Conservation (phyloP, 805 yeast genomes). For the Yamadazyma insecticola region DNA sequence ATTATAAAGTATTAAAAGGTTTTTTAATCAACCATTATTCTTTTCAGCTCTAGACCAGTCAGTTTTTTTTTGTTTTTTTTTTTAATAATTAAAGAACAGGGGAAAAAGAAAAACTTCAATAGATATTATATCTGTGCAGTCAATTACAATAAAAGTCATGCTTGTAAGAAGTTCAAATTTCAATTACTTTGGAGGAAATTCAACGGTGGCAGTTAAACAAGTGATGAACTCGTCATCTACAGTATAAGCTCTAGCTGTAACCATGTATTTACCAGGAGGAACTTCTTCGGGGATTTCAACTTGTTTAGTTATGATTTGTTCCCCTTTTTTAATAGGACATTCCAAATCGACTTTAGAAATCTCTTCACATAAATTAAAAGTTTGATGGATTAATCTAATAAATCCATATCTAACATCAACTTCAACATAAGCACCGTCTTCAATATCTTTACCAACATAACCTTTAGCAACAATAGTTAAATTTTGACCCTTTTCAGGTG, state of each 20-base stretch:
- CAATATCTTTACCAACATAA: slow-evolving; percentile 46
- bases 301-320: slow-evolving; percentile 56
- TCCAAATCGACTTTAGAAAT: slow-evolving; percentile 75
- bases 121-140: background rate
- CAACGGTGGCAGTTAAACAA: slow-evolving; percentile 74
- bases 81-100: too few relatives aligned
- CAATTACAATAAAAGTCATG: background rate
- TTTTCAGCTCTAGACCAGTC: too few relatives aligned
- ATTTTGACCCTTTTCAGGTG: slow-evolving; percentile 83
- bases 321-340: slow-evolving; percentile 79
- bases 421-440: slow-evolving; percentile 90
- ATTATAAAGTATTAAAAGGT: too few relatives aligned
- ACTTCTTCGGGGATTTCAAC: slow-evolving; percentile 88
- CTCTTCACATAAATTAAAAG: slow-evolving; percentile 91
- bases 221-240: slow-evolving; percentile 76
- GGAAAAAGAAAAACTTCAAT: background rate
- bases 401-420: slow-evolving; percentile 91
- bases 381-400: slow-evolving; percentile 80
- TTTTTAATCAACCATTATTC: too few relatives aligned
- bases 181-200: slow-evolving; percentile 36
- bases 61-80: too few relatives aligned
- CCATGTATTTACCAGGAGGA: slow-evolving; percentile 91
- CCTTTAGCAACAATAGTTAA: slow-evolving; percentile 80
- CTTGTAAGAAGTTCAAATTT: background rate
- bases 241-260: slow-evolving; percentile 86